A percentile compares a stretch with the other conserved stretches of the same genome.
Evolutionary conservation across 371 early-diverging fungal species (phyloP).

Genomic region (Mucor lusitanicus): DNA sequence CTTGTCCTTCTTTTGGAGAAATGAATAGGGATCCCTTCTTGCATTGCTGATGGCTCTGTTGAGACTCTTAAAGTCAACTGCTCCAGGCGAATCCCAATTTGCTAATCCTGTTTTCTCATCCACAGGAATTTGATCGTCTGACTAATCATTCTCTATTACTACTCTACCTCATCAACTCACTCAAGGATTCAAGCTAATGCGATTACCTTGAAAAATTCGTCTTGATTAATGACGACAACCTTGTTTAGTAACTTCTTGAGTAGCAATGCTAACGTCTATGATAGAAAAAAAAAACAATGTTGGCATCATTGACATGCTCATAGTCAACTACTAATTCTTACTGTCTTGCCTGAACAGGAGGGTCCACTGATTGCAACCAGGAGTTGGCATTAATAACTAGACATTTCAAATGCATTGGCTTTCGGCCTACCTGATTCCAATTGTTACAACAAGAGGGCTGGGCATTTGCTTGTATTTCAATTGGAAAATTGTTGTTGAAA

Average conservation of each 20-base stretch:
- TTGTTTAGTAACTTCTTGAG: slow-evolving; percentile 59
- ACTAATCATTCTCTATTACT: slow-evolving; percentile 18
- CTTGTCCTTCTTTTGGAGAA: slow-evolving; percentile 18
- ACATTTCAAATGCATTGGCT: not conserved
- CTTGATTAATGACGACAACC: slow-evolving; percentile 70
- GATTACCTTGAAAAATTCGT: slow-evolving; percentile 70
- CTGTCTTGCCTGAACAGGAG: slow-evolving; percentile 67
- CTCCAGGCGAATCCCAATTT: slow-evolving; percentile 83
- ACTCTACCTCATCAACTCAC: not conserved
- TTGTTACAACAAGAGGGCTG: slow-evolving; percentile 1
- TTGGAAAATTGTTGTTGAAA: not conserved
- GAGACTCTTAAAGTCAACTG: slow-evolving; percentile 52
- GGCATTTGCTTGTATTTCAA: not conserved
- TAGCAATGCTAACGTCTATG: slow-evolving; percentile 57
- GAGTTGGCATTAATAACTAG: not conserved
- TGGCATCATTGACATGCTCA: not conserved
- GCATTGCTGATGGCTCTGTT: slow-evolving; percentile 38
- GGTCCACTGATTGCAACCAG: slow-evolving; percentile 36
- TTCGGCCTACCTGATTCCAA: slow-evolving; percentile 5
- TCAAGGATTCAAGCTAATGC: not conserved
- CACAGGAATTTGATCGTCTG: slow-evolving; percentile 65
- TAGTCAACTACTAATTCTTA: slow-evolving; percentile 8
- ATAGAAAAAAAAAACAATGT: not conserved
- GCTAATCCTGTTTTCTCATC: slow-evolving; percentile 55
- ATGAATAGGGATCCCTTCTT: slow-evolving; percentile 20